Base-by-base conservation (phyloP, 1,284 basidiomycete species). In the Irpex sp. region DNA sequence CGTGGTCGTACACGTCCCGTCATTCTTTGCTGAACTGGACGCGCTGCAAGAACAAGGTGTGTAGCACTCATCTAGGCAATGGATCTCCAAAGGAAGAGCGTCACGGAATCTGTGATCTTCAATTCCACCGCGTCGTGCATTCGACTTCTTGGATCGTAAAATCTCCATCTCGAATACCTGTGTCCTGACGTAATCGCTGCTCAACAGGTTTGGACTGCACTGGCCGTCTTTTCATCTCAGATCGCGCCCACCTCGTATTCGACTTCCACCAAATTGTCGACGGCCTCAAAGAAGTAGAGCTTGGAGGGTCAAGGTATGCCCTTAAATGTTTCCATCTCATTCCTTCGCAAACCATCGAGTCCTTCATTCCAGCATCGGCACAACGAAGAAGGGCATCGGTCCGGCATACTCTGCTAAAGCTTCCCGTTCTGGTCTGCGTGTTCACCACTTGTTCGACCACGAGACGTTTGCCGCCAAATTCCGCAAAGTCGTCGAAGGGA, bases 251-350 rank as follows among this genome's bases (percentile, higher is more conserved):
- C 69, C 89, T 99, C 67, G 97, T 99, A 56, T 96, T 98, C 73
- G 97, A 98, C 77, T 99, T 99, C 78, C 97, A 99, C 79, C 97
- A 99, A 80, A 97, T 98, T 72, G 97, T 99, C 49, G 97, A 99
- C 73, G 97, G 97, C 15, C 80, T 99, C 72, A 99, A 99, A 77
- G 97, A 99, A 77, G 93, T 96, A 57, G 97, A 99, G 77, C 86
- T 98, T 13, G 97, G 97, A 40, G 94, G 94, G 17, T 91, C 88
- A 3, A 93, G 91, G 87, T 90, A 71, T 63, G 80, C 54, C 44
- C 11, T 5, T 57, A 26, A 54, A 56, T 9, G 3, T 26, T 26
- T 26, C 3, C 21, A 26, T 26, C 21, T 26, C 21, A 26, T 26
- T 26, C 21, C 3, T 2, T 26, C 21, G 21, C 21, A 26, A 26